Evolutionary conservation across 805 yeast genomes (phyloP), one percentile per base, ranked within the genome.

Genomic region (Naumovozyma dairenensis): DNA sequence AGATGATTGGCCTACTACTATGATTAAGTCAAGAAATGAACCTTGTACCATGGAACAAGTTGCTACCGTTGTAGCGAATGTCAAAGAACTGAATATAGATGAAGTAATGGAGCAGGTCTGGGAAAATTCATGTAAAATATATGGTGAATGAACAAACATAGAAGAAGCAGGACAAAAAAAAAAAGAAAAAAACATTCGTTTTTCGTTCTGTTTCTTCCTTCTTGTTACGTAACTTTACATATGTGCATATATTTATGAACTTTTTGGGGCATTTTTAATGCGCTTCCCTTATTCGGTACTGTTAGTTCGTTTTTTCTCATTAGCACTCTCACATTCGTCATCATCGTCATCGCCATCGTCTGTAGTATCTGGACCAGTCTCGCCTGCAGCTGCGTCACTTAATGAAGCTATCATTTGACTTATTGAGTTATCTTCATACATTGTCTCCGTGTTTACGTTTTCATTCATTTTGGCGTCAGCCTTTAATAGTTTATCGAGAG

Each of bases 11-110:
- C 62, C 62, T 8, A 38, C 39, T 5, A 37, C 60, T 14, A 58
- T 84, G 65, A 71, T 92, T 28, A 80, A 80, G 43, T 79, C 89
- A 0, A 68, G 98, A 50, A 86, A 92, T 55, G 99, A 92, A 57
- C 99, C 99, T 0, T 86, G 93, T 32, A 69, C 74, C 28, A 74
- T 92, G 34, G 84, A 85, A 3, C 73, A 75, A 36, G 86, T 86
- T 1, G 96, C 93, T 1, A 73, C 71, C 38, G 75, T 77, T 2
- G 62, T 81, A 25, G 68, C 82, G 2, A 69, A 65, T 12, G 49
- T 80, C 30, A 69, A 66, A 40, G 53, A 54, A 0, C 43, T 67
- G 2, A 47, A 67, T 0, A 58, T 73, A 4, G 57, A 65, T 18
- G 60, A 57, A 10, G 56, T 81, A 3, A 63, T 69, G 9, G 66